A percentile compares a stretch with the other conserved stretches of the same genome.
Evolutionary conservation across 495 filamentous ascomycete genomes (phyloP).

Genomic region (Tuber microsphaerosporum): DNA sequence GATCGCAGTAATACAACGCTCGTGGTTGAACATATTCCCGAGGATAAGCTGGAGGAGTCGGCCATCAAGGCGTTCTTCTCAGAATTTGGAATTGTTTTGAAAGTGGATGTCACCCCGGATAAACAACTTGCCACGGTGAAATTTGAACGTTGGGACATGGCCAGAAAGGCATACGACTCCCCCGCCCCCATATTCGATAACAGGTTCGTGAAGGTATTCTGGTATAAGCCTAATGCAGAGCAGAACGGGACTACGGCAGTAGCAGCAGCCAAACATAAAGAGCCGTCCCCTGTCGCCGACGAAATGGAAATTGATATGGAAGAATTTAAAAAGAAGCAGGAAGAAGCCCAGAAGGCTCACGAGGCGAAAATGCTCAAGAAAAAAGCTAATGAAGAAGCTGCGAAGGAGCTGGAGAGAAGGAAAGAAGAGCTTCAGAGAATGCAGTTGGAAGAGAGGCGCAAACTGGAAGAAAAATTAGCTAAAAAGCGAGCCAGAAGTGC

Average conservation of each 20-base stretch:
- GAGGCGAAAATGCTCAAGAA: constrained; percentile 71
- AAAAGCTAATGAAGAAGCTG: constrained; percentile 64
- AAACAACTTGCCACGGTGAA: constrained; percentile 76
- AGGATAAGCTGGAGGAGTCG: constrained; percentile 71
- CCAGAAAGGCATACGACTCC: constrained; percentile 76
- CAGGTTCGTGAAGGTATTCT: constrained; percentile 95
- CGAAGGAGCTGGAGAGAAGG: constrained; percentile 65
- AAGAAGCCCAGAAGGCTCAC: constrained; percentile 68
- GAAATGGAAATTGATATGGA: constrained; percentile 64
- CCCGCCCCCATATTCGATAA: constrained; percentile 96
- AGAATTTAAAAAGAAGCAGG: constrained; percentile 67
- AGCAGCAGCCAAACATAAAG: constrained; percentile 19
- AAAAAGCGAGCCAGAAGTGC: constrained; percentile 44
- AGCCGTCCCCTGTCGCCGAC: constrained; percentile 27
- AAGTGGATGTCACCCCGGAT: constrained; percentile 67
- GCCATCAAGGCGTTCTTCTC: constrained; percentile 74
- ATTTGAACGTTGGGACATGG: constrained; percentile 63
- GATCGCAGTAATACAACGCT: constrained; percentile 72
- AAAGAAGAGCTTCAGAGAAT: constrained; percentile 67
- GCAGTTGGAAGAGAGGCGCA: constrained; percentile 67
- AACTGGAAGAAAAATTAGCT: constrained; percentile 57
- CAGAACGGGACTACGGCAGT: constrained; percentile 24
- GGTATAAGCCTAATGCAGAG: constrained; percentile 63
- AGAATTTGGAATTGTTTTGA: constrained; percentile 69
- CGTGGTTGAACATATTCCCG: constrained; percentile 88